Base-by-base conservation (phyloP, 208 protist species). In the Wallacemonas sp. region DNA sequence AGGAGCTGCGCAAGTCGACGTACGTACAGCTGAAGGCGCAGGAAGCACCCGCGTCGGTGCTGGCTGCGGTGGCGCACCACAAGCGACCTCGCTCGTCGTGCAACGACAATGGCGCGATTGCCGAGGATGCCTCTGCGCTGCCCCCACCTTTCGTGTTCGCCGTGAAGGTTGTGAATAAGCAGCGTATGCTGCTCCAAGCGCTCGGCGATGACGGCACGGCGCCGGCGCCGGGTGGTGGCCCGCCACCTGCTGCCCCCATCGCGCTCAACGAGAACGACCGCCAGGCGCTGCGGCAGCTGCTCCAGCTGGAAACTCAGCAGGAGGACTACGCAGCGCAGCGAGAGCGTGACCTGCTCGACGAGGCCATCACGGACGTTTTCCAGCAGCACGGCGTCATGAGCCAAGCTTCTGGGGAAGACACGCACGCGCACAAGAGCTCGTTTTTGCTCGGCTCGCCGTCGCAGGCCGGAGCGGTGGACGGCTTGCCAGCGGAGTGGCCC, bases 121-220 rank as follows among this genome's bases (percentile, higher is more conserved):
- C 32, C 34, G 22, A 6, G 27, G 32, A 12, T 10, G 42, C 53
- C 32, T 9, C 12, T 30, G 38, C 8, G 30, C 6, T 10, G 50
- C 9, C 26, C 0, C 38, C 45, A 27, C 21, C 26, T 58, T 68
- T 57, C 21, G 6, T 22, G 26, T 83, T 86, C 24, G 80, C 80
- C 0, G 68, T 86, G 12, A 86, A 86, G 61, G 21, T 83, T 8
- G 73, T 86, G 21, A 63, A 71, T 15, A 83, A 83, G 72, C 44
- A 72, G 60, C 76, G 73, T 36, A 57, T 83, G 45, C 52, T 76
- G 33, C 55, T 74, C 4, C 64, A 85, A n/a, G 64, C 54, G 15
- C 66, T 75, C 24, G 44, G 29, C 15, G 59, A 79, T 13, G 52
- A 68, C 38, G 41, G 36, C 36, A 24, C 21, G 26, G 3, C 45